Conservation (phyloP, 768 basidiomycete species). For the Chalciporus piperatus region DNA sequence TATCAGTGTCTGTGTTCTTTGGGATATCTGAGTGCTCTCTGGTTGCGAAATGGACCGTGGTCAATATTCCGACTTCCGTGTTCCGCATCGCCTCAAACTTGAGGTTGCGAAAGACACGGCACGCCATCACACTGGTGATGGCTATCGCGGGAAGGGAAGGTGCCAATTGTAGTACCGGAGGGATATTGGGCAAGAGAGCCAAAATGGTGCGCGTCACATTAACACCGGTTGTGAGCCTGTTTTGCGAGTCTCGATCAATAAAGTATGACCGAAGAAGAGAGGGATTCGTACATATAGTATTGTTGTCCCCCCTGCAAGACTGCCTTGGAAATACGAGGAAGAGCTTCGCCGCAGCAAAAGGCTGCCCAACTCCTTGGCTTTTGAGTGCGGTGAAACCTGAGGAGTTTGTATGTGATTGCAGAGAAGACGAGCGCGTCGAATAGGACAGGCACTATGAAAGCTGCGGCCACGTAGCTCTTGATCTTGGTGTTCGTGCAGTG, state of each 20-base stretch:
- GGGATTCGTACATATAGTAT: constrained; percentile 35
- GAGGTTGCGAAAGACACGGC: constrained; percentile 35
- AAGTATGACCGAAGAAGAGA: neutral
- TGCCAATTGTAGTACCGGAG: constrained; percentile 22
- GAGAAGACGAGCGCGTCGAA: constrained; percentile 36
- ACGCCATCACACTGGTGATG: constrained; percentile 32
- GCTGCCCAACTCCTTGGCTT: constrained; percentile 13
- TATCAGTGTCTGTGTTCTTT: constrained; percentile 1
- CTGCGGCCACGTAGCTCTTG: constrained; percentile 23
- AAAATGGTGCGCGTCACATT: constrained; percentile 30
- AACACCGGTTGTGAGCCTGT: constrained; percentile 32
- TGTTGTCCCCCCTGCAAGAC: constrained; percentile 37
- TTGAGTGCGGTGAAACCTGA: constrained; percentile 13
- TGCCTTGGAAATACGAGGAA: constrained; percentile 33
- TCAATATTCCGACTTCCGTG: constrained; percentile 10
- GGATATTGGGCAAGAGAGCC: constrained; percentile 14
- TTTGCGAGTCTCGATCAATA: neutral
- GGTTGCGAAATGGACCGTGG: constrained; percentile 17
- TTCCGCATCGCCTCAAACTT: constrained; percentile 14
- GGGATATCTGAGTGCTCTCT: neutral
- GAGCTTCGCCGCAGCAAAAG: constrained; percentile 21
- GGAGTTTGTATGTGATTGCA: constrained; percentile 32
- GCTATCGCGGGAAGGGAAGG: constrained; percentile 29
- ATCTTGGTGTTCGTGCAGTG: too few relatives aligned
- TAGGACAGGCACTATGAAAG: constrained; percentile 27